phyloP scores from a whole-genome alignment of 1,284 basidiomycete genomes.

The Fistulinella cinereoalba region DNA sequence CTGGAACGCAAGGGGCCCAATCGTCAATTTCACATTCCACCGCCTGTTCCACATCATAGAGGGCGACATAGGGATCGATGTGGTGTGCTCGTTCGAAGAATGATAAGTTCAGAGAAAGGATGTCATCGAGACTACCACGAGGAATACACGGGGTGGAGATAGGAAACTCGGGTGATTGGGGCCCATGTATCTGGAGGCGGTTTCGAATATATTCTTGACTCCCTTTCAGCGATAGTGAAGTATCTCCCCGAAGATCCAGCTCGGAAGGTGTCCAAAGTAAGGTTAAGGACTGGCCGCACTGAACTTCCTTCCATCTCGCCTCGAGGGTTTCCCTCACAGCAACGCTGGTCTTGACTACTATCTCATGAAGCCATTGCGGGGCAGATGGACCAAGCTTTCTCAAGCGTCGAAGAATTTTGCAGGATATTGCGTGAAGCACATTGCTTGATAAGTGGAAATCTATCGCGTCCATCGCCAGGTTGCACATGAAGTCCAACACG shows the following conservation, averaged over 20 bases:
- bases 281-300: too few species aligned
- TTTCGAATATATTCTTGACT: constrained; percentile 28
- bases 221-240: constrained; percentile 25
- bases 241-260: constrained; percentile 2
- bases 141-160: background rate
- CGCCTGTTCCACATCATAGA: constrained; percentile 28
- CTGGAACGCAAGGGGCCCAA: constrained; percentile 9
- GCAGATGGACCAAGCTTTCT: background rate
- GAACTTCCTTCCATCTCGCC: background rate
- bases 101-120: constrained; percentile 20
- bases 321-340: background rate
- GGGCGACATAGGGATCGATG: constrained; percentile 18
- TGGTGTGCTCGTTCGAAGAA: constrained; percentile 6
- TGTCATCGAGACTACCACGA: constrained; percentile 14
- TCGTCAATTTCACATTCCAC: constrained; percentile 2
- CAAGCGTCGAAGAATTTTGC: background rate
- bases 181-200: too few species aligned
- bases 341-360: background rate
- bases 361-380: background rate
- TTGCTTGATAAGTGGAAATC: background rate
- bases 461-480: background rate
- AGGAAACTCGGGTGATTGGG: too few species aligned
- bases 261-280: background rate
- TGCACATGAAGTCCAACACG: background rate
- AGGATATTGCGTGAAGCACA: background rate